Evolutionary conservation across 371 early-diverging fungal species (phyloP).

Genomic region (Haplosporangium sp.): DNA sequence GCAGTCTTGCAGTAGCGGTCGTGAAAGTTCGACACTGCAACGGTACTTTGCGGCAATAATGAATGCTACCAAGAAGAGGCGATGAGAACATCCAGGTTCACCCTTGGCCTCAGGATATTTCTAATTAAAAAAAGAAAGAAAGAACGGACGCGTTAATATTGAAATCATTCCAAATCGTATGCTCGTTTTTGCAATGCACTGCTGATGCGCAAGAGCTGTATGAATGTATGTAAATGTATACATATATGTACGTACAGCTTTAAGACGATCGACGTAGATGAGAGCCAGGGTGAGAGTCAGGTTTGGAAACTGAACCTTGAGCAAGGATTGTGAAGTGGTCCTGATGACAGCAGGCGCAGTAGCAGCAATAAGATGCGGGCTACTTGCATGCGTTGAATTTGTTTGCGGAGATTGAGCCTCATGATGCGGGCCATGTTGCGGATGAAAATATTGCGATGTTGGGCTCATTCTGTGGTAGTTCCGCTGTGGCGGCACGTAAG

Average conservation of each 20-base stretch:
- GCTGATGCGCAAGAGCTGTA: not conserved
- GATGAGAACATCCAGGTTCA: slow-evolving; percentile 64
- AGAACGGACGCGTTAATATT: no score
- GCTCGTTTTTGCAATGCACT: no score
- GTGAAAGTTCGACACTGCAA: slow-evolving; percentile 58
- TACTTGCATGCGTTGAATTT: not conserved
- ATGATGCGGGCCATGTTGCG: slow-evolving; percentile 8
- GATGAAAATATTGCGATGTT: slow-evolving; percentile 11
- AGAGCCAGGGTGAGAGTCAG: slow-evolving; percentile 65
- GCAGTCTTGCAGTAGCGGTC: slow-evolving; percentile 18
- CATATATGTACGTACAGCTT: slow-evolving; percentile 58
- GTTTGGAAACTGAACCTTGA: slow-evolving; percentile 57
- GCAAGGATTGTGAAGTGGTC: slow-evolving; percentile 7
- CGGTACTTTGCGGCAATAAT: slow-evolving; percentile 68
- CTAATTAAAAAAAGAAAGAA: slow-evolving; percentile 30
- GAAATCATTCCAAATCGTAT: no score
- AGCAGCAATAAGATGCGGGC: not conserved
- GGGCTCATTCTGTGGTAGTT: not conserved
- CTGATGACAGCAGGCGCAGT: no score
- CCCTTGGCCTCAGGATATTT: slow-evolving; percentile 63
- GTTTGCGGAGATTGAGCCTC: not conserved
- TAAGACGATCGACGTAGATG: slow-evolving; percentile 67
- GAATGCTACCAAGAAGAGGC: slow-evolving; percentile 67
- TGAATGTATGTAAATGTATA: slow-evolving; percentile 1
- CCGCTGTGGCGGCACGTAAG: not conserved